Base-by-base conservation (phyloP, 805 yeast species). In the Candida peoriensis region DNA sequence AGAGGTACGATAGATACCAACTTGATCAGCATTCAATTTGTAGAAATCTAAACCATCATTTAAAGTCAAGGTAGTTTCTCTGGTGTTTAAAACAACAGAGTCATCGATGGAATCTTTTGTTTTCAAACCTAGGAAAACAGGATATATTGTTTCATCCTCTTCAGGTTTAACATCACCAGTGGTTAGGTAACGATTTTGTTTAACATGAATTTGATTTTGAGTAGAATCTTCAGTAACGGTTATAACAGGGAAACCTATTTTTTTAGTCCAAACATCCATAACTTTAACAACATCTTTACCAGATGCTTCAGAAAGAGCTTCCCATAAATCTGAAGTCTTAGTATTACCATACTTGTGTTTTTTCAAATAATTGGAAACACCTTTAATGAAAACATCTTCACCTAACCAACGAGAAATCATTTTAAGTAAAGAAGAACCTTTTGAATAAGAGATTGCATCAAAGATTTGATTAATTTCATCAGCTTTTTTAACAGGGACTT, bases 351-450 rank as follows among this genome's bases (percentile, higher is more conserved):
- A 84, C 48, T 76, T 74, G 60, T 82, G 89, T 52, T 74, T 77
- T 57, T 78, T 78, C 61, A 84, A 71, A 58, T 84, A 84, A 50
- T 73, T 69, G 16, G 93, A 77, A 20, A 84, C 93, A 59, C 94
- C 93, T 55, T 77, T 78, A 47, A 82, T 74, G 60, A 83, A 83
- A 20, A 65, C 70, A 44, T 81, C 86, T 57, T 77, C 89, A 33
- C 90, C 90, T 45, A 83, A 68, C 81, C 87, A 81, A 49, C 72
- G 74, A 28, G 86, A 75, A 48, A 83, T 74, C 95, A 82, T 84
- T 58, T 84, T 76, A 58, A 82, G 71, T 41, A 81, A 66, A 6
- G 87, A 77, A 14, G 90, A 80, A 47, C 95, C 95, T 61, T 84
- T 84, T 23, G 82, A 68, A 58, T 84, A 84, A 8, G 93, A 82